These are phyloP conservation scores for Rhodotorula diobovata DNA, from an alignment of 768 basidiomycete genomes.

Conservation along the genomic window DNA sequence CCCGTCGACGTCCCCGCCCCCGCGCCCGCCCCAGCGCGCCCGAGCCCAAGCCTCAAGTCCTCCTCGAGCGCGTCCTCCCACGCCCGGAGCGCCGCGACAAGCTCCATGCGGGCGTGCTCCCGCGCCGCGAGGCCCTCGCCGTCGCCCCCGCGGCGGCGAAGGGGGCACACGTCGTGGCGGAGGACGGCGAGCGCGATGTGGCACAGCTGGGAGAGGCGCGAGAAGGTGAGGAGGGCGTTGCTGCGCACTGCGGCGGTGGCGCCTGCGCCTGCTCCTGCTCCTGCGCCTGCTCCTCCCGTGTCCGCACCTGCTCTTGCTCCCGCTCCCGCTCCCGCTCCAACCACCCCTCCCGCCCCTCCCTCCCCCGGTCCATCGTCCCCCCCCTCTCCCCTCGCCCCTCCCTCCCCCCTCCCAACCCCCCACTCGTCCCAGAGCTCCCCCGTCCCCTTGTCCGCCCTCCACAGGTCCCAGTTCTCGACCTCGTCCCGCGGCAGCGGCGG, in stretches of 20 bases:
- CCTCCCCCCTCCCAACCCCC: background rate
- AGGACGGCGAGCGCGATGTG: conserved; percentile 25
- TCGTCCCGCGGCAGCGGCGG: conserved; percentile 28
- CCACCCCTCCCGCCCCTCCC: too few relatives aligned
- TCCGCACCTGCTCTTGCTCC: too few relatives aligned
- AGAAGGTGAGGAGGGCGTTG: conserved; percentile 18
- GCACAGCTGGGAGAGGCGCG: conserved; percentile 24
- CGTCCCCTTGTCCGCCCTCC: conserved; percentile 29
- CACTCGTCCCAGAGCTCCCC: conserved; percentile 20
- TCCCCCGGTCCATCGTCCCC: too few relatives aligned
- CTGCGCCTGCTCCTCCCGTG: background rate
- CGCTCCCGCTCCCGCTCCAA: too few relatives aligned
- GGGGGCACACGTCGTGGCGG: conserved; percentile 20
- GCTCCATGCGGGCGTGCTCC: conserved; percentile 20
- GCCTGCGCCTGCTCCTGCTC: background rate
- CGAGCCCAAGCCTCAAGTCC: conserved; percentile 23
- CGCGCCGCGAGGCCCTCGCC: conserved; percentile 11
- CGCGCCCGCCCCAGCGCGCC: too few relatives aligned
- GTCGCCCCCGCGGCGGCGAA: conserved; percentile 24
- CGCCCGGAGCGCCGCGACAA: conserved; percentile 4
- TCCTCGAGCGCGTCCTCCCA: conserved; percentile 18
- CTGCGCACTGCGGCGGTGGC: conserved; percentile 10
- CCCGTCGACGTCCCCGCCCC: too few relatives aligned
- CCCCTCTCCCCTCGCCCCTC: too few relatives aligned
- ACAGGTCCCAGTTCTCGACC: conserved; percentile 31